Evolutionary conservation across 169 alveolate species (phyloP).

Genomic region (Nephromyces sp.): DNA sequence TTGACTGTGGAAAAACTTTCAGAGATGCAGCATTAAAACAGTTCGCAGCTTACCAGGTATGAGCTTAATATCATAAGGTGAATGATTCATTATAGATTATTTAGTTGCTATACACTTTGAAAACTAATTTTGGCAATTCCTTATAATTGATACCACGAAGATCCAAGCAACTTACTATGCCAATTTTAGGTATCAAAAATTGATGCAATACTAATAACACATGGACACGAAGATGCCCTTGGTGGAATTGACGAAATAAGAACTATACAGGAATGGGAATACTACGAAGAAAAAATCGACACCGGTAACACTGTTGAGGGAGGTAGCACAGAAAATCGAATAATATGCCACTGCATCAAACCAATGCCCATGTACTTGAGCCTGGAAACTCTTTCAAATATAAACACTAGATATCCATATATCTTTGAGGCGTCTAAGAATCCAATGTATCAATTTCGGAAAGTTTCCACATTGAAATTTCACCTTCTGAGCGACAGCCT

Average conservation of each 20-base stretch:
- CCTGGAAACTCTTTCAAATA: neutral
- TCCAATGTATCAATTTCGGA: neutral
- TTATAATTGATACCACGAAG: too few relatives aligned
- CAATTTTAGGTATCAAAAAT: neutral
- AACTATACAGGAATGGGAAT: constrained; percentile 9
- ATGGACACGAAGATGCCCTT: constrained; percentile 45
- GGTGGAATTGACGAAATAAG: constrained; percentile 41
- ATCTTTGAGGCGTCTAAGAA: neutral
- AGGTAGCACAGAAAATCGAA: neutral
- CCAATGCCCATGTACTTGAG: neutral
- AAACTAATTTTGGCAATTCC: too few relatives aligned
- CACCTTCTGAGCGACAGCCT: neutral
- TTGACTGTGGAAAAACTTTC: constrained; percentile 48
- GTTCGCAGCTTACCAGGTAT: constrained; percentile 12
- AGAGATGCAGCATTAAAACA: constrained; percentile 34
- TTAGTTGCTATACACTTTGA: too few relatives aligned
- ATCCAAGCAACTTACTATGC: too few relatives aligned
- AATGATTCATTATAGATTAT: too few relatives aligned
- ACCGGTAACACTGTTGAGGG: neutral
- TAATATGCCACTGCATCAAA: neutral
- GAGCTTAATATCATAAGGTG: too few relatives aligned
- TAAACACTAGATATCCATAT: neutral
- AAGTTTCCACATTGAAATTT: neutral
- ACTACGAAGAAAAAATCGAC: neutral
- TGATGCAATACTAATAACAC: constrained; percentile 41